Evolutionary conservation across 352 stramenopile species (phyloP).

Genomic region (Pythium myriotylum): DNA sequence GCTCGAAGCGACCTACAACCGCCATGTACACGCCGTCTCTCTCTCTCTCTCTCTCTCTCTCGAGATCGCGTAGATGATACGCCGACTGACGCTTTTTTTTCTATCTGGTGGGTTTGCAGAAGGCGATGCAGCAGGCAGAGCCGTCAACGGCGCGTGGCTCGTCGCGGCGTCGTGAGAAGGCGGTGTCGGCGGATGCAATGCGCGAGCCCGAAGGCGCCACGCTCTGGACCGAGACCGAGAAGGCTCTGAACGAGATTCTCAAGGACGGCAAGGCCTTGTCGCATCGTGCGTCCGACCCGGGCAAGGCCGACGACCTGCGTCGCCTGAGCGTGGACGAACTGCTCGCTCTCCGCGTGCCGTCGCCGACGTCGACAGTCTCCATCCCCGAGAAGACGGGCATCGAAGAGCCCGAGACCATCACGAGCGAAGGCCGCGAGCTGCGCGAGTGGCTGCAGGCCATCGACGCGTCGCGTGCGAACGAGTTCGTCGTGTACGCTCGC

Average conservation of each 20-base stretch:
- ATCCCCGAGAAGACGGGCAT: slow-evolving; percentile 46
- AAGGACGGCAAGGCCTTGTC: slow-evolving; percentile 15
- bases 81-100: neutral
- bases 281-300: slow-evolving; percentile 28
- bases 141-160: neutral
- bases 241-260: slow-evolving; percentile 53
- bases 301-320: slow-evolving; percentile 47
- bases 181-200: slow-evolving; percentile 10
- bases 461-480: slow-evolving; percentile 42
- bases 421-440: slow-evolving; percentile 33
- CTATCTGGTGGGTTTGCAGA: slow-evolving; percentile 11
- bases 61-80: too few species aligned
- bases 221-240: slow-evolving; percentile 52
- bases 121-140: slow-evolving; percentile 27
- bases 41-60: too few species aligned
- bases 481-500: slow-evolving; percentile 62
- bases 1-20: slow-evolving; percentile 30
- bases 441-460: slow-evolving; percentile 59
- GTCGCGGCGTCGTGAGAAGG: slow-evolving; percentile 14
- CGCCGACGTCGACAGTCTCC: slow-evolving; percentile 21
- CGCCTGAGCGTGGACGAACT: slow-evolving; percentile 63
- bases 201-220: slow-evolving; percentile 29
- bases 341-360: slow-evolving; percentile 28
- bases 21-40: too few species aligned
- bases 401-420: slow-evolving; percentile 24